phyloP scores from a whole-genome alignment of 2,329 filamentous ascomycete species.

The Davidsoniella neocaledoniae region DNA sequence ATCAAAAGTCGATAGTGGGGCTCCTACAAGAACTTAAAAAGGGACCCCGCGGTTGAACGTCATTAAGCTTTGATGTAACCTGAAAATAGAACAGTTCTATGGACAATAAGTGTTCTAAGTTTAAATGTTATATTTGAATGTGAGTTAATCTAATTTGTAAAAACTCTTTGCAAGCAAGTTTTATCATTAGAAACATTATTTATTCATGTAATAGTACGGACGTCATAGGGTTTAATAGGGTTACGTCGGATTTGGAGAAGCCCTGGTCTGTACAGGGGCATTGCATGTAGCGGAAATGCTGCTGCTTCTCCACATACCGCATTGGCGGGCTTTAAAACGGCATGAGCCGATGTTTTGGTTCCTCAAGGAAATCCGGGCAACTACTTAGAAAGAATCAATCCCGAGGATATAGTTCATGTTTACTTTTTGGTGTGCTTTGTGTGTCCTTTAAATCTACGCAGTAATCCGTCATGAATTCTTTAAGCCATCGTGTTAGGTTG shows the following conservation, averaged over 20 bases:
- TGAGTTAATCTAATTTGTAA: too few relatives aligned
- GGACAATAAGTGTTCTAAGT: too few relatives aligned
- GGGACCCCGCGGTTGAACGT: conserved; percentile 3
- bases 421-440: too few relatives aligned
- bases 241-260: conserved; percentile 1
- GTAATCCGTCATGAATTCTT: too few relatives aligned
- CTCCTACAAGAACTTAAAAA: conserved; percentile 8
- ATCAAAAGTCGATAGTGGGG: conserved; percentile 12
- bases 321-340: conserved; percentile 1
- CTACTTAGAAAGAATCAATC: neutral
- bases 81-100: too few relatives aligned
- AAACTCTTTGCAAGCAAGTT: too few relatives aligned
- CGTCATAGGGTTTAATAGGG: neutral
- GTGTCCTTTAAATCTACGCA: too few relatives aligned
- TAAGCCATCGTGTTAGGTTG: too few relatives aligned
- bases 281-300: neutral
- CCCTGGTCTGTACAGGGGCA: neutral
- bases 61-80: neutral
- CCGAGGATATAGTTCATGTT: neutral
- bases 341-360: neutral
- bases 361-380: neutral
- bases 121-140: too few relatives aligned
- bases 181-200: too few relatives aligned
- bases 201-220: too few relatives aligned
- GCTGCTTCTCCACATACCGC: conserved; percentile 3